Percentiles rank a stretch among this genome's conserved stretches.
These are phyloP conservation scores for Lecanosticta acicola DNA, from an alignment of 2,329 filamentous ascomycete species.

Conservation along the genomic window DNA sequence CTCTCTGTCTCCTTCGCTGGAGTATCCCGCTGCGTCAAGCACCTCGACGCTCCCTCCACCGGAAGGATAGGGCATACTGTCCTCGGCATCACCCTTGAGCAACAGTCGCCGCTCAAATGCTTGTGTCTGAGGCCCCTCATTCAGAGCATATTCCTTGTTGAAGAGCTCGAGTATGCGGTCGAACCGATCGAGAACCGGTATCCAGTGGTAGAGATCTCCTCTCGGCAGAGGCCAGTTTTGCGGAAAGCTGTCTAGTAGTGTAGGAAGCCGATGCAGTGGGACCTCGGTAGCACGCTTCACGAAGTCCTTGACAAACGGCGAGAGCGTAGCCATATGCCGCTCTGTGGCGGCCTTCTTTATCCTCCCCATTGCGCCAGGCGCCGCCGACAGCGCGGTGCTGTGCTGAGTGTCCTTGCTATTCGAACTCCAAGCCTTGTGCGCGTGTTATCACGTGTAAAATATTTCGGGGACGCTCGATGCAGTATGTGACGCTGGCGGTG, in stretches of 20 bases:
- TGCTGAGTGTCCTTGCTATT: slow-evolving; percentile 10
- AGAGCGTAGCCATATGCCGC: slow-evolving; percentile 57
- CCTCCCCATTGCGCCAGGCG: slow-evolving; percentile 43
- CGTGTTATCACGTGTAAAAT: background rate
- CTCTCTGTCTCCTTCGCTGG: slow-evolving; percentile 69
- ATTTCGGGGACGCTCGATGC: background rate
- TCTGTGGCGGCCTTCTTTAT: slow-evolving; percentile 52
- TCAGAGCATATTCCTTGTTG: slow-evolving; percentile 72
- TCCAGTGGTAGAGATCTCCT: slow-evolving; percentile 98
- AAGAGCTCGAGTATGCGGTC: slow-evolving; percentile 81
- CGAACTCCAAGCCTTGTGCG: slow-evolving; percentile 2
- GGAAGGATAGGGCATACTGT: slow-evolving; percentile 29
- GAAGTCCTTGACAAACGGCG: slow-evolving; percentile 79
- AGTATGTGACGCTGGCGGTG: background rate
- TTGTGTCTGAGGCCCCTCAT: slow-evolving; percentile 70
- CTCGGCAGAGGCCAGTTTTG: slow-evolving; percentile 90
- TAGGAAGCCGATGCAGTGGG: slow-evolving; percentile 70
- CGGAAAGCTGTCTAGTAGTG: slow-evolving; percentile 73
- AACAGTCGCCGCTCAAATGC: slow-evolving; percentile 66
- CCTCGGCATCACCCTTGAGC: slow-evolving; percentile 52
- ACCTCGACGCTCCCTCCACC: slow-evolving; percentile 26
- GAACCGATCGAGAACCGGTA: slow-evolving; percentile 86
- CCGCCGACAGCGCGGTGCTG: slow-evolving; percentile 19
- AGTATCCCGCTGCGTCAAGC: slow-evolving; percentile 50
- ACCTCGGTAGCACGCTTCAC: slow-evolving; percentile 63